Base-by-base conservation (phyloP, 169 alveolate species). In the Cryptosporidium parvum region DNA sequence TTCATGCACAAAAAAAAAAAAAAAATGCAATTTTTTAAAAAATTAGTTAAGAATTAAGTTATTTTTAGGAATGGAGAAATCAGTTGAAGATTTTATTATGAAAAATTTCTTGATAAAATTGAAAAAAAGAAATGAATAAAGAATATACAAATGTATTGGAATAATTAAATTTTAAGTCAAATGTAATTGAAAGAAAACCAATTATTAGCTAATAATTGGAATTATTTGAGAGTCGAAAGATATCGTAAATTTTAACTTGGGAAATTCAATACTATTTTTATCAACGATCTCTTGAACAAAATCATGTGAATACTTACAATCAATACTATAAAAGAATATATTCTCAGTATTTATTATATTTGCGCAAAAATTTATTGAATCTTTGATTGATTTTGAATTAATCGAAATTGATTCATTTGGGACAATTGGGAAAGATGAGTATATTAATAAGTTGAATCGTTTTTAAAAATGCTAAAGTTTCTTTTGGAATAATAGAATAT, bases 401-500 rank as follows among this genome's bases (percentile, higher is more conserved):
- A 62, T 65, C 14, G 23, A 3, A 8, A 31, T 33, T 16, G 35
- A 16, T 16, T 80, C 39, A 39, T 44, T 51, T 61, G 42, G 75
- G 7, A 62, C 3, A 42, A 80, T 29, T 80, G 89, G 89, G 89
- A 31, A 80, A 23, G 10, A 80, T 65, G 3, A 80, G 33, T 18
- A 45, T 39, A 29, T 62, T 33, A 21, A 80, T 62, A 23, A 2
- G 39, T 8, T 39, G 51, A 21, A 62, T 45, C 3, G 52, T 39
- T 80, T 62, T 80, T 12, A 80, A 51, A 65, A 59, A 62, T 31
- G n/a, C 8, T 14, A 80, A 9, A 14, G 89, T 62, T 80, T 44
- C 70, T 1, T 80, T 21, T 12, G 89, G 89, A 62, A 80, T 59
- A 37, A 44, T 59, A 37, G 67, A 59, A 62, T 62, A 65, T 3